These are phyloP conservation scores for Stephania japonica DNA, from an alignment of 164 flowering plant genomes.

Conservation along the genomic window DNA sequence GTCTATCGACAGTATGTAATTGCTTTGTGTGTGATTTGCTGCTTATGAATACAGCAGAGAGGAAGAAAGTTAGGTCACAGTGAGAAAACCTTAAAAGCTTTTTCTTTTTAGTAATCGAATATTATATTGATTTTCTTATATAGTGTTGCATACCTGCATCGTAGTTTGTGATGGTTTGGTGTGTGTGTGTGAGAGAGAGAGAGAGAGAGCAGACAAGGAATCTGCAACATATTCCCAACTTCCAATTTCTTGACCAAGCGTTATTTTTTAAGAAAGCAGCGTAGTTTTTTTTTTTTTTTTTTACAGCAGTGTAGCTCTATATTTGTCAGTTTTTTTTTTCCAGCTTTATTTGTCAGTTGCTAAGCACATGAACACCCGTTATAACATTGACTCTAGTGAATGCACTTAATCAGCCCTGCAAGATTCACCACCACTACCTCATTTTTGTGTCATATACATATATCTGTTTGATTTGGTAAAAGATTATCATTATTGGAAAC, in stretches of 20 bases:
- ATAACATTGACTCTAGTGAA: background rate
- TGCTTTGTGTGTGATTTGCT: background rate
- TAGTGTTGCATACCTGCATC: background rate
- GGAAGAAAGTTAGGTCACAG: background rate
- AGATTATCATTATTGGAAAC: too few species aligned
- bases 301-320: too few species aligned
- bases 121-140: background rate
- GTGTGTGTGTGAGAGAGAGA: too few species aligned
- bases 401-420: conserved; percentile 11
- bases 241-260: conserved; percentile 4
- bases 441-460: conserved; percentile 4
- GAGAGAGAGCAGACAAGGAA: background rate
- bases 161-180: too few species aligned
- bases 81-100: background rate
- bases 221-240: conserved; percentile 3
- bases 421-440: conserved; percentile 16
- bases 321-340: conserved; percentile 9
- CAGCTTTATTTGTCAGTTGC: too few species aligned
- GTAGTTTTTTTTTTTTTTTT: too few species aligned
- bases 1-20: background rate
- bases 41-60: background rate
- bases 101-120: background rate
- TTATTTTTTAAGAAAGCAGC: background rate
- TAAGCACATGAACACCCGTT: too few species aligned
- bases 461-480: background rate